A percentile compares a stretch with the other conserved stretches of the same genome.
These are phyloP conservation scores for Pseudogymnoascus sp. DNA, from an alignment of 2,329 filamentous ascomycete species.

Conservation along the genomic window DNA sequence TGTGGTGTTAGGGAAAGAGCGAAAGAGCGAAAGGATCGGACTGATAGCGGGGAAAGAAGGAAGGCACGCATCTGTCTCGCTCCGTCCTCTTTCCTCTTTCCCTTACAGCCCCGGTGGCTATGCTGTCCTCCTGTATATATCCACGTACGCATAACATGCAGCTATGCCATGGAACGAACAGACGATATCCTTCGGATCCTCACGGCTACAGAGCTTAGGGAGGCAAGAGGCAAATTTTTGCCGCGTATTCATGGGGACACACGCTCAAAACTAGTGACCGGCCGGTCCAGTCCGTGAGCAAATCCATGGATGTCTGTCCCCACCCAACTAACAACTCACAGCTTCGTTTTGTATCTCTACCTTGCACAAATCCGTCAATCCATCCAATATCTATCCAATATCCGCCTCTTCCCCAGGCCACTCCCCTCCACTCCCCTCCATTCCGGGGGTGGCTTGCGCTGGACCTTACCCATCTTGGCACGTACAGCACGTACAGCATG, in stretches of 20 bases:
- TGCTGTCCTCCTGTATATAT: not conserved
- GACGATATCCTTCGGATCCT: not conserved
- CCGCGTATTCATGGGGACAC: not conserved
- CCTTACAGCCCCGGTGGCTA: not conserved
- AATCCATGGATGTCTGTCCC: not conserved
- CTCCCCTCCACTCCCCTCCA: not conserved
- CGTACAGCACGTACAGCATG: not conserved
- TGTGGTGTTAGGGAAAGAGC: not conserved
- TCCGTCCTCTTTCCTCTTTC: not conserved
- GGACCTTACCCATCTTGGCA: conserved; percentile 5
- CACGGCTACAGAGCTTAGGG: not conserved
- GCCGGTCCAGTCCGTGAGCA: not conserved
- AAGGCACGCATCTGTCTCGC: not conserved
- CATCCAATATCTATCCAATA: no score
- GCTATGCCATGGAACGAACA: not conserved
- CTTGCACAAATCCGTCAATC: not conserved
- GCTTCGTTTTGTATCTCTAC: not conserved
- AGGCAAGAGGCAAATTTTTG: not conserved
- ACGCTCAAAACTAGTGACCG: not conserved
- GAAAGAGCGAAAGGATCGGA: not conserved
- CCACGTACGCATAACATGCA: not conserved
- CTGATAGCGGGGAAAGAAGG: not conserved
- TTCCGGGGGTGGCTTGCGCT: not conserved
- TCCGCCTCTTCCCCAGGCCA: not conserved
- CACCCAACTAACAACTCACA: not conserved